These are phyloP conservation scores for Fusarium oxysporum DNA, from an alignment of 2,329 filamentous ascomycete species.

Conservation along the genomic window DNA sequence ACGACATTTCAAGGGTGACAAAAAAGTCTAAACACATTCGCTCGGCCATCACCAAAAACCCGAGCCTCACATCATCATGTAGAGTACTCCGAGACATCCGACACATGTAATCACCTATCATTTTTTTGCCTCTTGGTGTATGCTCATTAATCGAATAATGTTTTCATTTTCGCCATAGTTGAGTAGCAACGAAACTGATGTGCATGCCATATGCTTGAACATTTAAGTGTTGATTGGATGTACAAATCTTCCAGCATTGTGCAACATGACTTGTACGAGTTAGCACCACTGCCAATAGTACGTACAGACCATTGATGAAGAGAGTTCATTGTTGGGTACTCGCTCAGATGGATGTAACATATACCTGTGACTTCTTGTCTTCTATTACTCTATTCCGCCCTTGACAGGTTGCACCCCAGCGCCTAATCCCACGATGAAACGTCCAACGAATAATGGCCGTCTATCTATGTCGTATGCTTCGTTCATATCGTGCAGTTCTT, in stretches of 20 bases:
- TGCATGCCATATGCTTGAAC: neutral
- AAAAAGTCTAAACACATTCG: neutral
- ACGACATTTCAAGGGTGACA: neutral
- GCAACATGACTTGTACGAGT: neutral
- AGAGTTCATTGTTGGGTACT: no score
- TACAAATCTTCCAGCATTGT: neutral
- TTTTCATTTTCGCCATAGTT: neutral
- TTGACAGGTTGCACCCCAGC: neutral
- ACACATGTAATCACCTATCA: neutral
- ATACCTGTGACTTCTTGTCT: neutral
- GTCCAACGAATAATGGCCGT: neutral
- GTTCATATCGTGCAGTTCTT: neutral
- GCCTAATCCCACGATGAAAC: neutral
- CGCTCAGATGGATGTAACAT: neutral
- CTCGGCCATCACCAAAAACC: slow-evolving; percentile 16
- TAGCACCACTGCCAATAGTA: neutral
- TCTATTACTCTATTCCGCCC: neutral
- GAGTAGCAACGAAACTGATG: neutral
- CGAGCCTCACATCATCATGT: slow-evolving; percentile 2
- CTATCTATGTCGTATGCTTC: slow-evolving; percentile 9
- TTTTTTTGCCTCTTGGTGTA: neutral
- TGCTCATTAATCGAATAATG: neutral
- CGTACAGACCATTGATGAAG: neutral
- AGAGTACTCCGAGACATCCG: slow-evolving; percentile 13
- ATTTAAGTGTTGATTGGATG: neutral